Percentiles rank a stretch among this genome's conserved stretches.
These are phyloP conservation scores for Combretum micranthum DNA, from an alignment of 345 rosid species.

Conservation along the genomic window DNA sequence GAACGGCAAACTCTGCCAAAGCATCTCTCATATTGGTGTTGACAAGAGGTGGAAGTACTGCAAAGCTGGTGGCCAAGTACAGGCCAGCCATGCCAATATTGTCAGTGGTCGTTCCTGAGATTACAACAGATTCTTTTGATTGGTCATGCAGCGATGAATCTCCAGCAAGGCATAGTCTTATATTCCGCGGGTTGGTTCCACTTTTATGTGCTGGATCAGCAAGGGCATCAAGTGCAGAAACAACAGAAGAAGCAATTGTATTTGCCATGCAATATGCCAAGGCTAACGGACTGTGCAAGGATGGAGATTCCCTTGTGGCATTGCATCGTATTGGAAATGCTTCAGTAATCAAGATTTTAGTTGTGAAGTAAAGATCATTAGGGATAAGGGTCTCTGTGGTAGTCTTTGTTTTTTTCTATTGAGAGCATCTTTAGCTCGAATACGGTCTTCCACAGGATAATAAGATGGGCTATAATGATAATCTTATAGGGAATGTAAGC, in stretches of 20 bases:
- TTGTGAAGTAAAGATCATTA: conserved; percentile 39
- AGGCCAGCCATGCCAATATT: conserved; percentile 84
- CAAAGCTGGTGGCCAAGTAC: conserved; percentile 94
- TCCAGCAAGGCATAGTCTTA: conserved; percentile 93
- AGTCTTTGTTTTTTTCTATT: no score
- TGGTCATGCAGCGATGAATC: conserved; percentile 92
- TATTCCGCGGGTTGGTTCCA: conserved; percentile 80
- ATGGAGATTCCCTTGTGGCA: conserved; percentile 83
- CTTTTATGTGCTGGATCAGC: conserved; percentile 83
- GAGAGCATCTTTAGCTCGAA: no score
- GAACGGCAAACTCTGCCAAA: conserved; percentile 76
- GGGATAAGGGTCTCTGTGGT: no score
- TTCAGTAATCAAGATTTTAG: conserved; percentile 90
- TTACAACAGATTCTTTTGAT: conserved; percentile 75
- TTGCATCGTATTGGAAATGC: conserved; percentile 85
- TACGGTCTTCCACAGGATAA: no score
- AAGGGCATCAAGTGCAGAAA: conserved; percentile 75
- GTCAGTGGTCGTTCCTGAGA: conserved; percentile 94
- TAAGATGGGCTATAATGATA: no score
- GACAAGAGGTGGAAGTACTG: conserved; percentile 95
- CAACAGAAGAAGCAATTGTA: conserved; percentile 85
- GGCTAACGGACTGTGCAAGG: conserved; percentile 57
- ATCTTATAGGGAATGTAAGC: no score
- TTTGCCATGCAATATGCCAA: conserved; percentile 68
- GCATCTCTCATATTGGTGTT: conserved; percentile 84